Conservation (phyloP, 2,329 filamentous ascomycete genomes). For the Cercospora citrullina region DNA sequence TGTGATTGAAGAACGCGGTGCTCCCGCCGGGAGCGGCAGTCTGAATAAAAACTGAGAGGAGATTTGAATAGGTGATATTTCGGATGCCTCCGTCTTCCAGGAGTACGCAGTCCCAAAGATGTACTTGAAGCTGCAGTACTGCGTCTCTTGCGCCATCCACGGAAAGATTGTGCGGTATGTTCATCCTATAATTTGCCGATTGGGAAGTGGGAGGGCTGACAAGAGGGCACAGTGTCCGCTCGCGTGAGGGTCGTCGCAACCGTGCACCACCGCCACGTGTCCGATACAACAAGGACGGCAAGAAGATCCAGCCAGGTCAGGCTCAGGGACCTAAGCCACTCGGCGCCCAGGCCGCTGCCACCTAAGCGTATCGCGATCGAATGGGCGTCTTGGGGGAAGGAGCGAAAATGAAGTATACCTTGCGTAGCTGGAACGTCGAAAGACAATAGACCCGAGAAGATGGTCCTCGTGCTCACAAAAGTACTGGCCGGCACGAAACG, state of each 20-base stretch:
- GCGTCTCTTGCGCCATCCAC: constrained; percentile 99
- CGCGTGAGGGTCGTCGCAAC: constrained; percentile 95
- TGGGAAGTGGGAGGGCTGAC: background rate
- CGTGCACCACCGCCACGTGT: constrained; percentile 95
- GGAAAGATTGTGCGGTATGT: constrained; percentile 99
- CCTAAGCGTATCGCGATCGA: constrained; percentile 4
- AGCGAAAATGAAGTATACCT: constrained; percentile 13
- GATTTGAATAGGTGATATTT: constrained; percentile 84
- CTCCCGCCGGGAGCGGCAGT: constrained; percentile 17
- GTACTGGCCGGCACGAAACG: background rate
- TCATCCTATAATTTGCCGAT: background rate
- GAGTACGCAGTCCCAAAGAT: constrained; percentile 99
- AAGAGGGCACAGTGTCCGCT: constrained; percentile 74
- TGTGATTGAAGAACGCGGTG: constrained; percentile 16
- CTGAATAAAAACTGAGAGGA: constrained; percentile 13
- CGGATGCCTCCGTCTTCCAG: constrained; percentile 96
- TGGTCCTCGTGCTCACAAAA: background rate
- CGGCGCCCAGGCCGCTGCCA: constrained; percentile 33
- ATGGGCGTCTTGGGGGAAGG: constrained; percentile 9
- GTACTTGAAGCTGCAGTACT: constrained; percentile 99
- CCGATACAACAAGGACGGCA: constrained; percentile 99
- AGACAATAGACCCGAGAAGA: constrained; percentile 2
- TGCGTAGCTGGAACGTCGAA: constrained; percentile 7
- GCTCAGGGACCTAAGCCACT: constrained; percentile 61
- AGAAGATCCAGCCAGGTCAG: constrained; percentile 95